Percentiles rank a stretch among this genome's conserved stretches.
phyloP scores from a whole-genome alignment of 192 early-diverging fungal species.

The Backusella parvicylindrica region DNA sequence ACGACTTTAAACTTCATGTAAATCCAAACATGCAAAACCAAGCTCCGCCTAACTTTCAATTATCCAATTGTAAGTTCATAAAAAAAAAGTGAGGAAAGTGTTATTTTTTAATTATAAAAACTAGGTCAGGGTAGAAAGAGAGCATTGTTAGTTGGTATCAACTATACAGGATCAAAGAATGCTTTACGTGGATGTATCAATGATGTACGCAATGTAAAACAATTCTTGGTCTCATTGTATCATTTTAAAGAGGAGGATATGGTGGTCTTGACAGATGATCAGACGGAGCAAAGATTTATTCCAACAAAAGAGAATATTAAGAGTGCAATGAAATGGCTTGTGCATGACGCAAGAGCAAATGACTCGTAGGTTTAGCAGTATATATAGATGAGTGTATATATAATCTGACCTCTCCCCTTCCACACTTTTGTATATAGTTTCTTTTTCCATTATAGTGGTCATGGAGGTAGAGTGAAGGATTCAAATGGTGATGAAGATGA shows the following conservation, averaged over 20 bases:
- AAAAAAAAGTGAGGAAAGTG: too few species aligned
- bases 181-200: slow-evolving; percentile 78
- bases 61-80: slow-evolving; percentile 46
- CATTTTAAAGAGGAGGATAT: slow-evolving; percentile 63
- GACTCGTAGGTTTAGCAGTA: slow-evolving; percentile 50
- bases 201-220: slow-evolving; percentile 77
- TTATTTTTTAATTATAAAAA: too few species aligned
- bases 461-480: slow-evolving; percentile 62
- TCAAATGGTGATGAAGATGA: slow-evolving; percentile 70
- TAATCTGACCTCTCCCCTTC: background rate
- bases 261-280: slow-evolving; percentile 78
- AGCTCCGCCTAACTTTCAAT: slow-evolving; percentile 39
- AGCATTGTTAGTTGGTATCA: slow-evolving; percentile 91
- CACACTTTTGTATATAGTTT: slow-evolving; percentile 45
- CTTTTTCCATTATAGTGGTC: slow-evolving; percentile 83
- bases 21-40: slow-evolving; percentile 25
- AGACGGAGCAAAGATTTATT: slow-evolving; percentile 54
- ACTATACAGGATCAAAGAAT: slow-evolving; percentile 69
- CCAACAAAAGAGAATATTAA: slow-evolving; percentile 77
- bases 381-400: background rate
- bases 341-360: slow-evolving; percentile 66
- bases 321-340: slow-evolving; percentile 75
- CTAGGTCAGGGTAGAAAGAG: slow-evolving; percentile 68
- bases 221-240: slow-evolving; percentile 63
- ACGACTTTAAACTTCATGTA: slow-evolving; percentile 23